Evolutionary conservation across 1,284 basidiomycete species (phyloP), one percentile per base, ranked within the genome.

Genomic region (Omphalotus olearius): DNA sequence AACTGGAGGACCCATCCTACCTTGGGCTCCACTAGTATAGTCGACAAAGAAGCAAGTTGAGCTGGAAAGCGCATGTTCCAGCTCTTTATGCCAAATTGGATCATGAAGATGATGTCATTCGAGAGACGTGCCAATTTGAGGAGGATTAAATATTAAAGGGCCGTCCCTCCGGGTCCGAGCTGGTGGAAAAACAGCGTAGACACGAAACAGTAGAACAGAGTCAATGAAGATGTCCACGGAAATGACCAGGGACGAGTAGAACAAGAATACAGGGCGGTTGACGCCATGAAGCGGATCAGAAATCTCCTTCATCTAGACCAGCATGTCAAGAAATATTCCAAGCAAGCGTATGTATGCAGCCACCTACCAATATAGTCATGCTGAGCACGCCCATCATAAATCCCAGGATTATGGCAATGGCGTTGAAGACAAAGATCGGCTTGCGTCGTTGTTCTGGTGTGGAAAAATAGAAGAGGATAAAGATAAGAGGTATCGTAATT

Each of bases 1-100:
- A 47, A 18, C 20, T 47, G 45, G 17, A 47, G 25, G 17, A 14
- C 7, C 45, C 45, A 47, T 18, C n/a, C 45, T 18, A 47, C 20
- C 33, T 17, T 37, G 13, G 45, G 45, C 35, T 47, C 45, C 4
- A 17, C 14, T 13, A n/a, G 11, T 6, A n/a, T 13, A 4, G 36
- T 11, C 20, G 33, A 9, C 3, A 37, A 7, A 18, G 28, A 6
- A 13, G 14, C 45, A 37, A 37, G 25, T 36, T 37, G 6, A 18
- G 9, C 18, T 16, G 45, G 23, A 11, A 3, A 10, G 3, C 1
- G 3, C 9, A 23, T 13, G 10, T 3, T 4, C 10, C 35, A 14
- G 4, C 30, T 23, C 18, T 47, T 11, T 14, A n/a, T 18, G 20
- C 11, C 18, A 9, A 17, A 38, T 30, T 16, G 14, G 9, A 47